Conservation (phyloP, 2,329 filamentous ascomycete species). For the Penicillium concentricum region DNA sequence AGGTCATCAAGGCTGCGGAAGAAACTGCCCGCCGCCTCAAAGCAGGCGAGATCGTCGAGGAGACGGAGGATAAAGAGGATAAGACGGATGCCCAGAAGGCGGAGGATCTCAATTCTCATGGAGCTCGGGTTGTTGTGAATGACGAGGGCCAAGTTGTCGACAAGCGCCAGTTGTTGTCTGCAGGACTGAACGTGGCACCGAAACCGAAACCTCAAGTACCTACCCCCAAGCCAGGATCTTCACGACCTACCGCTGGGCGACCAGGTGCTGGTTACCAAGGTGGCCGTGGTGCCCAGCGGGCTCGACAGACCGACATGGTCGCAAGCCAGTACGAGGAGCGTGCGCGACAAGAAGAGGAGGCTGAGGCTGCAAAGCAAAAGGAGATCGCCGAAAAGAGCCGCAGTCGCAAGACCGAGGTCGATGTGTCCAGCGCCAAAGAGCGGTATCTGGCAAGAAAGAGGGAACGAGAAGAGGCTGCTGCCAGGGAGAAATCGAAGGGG, state of each 20-base stretch:
- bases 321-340: constrained; percentile 59
- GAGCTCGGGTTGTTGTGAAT: constrained; percentile 57
- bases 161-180: constrained; percentile 61
- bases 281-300: constrained; percentile 47
- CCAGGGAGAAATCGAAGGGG: constrained; percentile 22
- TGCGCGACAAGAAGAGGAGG: constrained; percentile 55
- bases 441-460: constrained; percentile 61
- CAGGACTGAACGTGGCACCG: constrained; percentile 60
- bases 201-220: constrained; percentile 48
- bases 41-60: constrained; percentile 31
- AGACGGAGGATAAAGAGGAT: constrained; percentile 31
- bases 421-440: constrained; percentile 61
- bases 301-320: constrained; percentile 61
- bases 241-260: constrained; percentile 17
- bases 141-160: constrained; percentile 66
- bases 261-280: constrained; percentile 32
- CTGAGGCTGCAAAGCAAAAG: constrained; percentile 55
- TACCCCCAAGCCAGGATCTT: constrained; percentile 15
- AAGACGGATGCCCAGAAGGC: constrained; percentile 55
- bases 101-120: constrained; percentile 52
- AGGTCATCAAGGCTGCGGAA: constrained; percentile 56
- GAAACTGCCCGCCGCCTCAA: constrained; percentile 39
- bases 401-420: constrained; percentile 57
- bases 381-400: constrained; percentile 57
- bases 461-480: constrained; percentile 47